Conservation (phyloP, 768 basidiomycete species). For the Boletus subparvulus region DNA sequence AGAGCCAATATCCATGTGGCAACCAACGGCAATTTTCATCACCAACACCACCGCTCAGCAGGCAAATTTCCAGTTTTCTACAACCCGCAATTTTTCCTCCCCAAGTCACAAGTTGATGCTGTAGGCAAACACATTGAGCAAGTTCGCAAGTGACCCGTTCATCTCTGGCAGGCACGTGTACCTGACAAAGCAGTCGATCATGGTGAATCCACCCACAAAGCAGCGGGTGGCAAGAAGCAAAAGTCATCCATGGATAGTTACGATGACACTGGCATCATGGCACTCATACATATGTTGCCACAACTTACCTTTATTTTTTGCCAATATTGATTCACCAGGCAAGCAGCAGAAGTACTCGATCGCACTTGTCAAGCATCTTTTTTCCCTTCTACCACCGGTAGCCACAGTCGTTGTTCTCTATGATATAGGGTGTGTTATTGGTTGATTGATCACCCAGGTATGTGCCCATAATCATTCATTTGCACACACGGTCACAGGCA, state of each 20-base stretch:
- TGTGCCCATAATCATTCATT: background rate
- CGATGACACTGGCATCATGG: background rate
- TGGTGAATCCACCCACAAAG: background rate
- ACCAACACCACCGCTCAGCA: background rate
- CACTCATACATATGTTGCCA: background rate
- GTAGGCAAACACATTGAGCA: background rate
- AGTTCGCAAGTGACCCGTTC: background rate
- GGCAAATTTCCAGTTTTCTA: background rate
- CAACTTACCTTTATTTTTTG: background rate
- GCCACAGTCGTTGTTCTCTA: conserved; percentile 34
- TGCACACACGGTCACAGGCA: no score
- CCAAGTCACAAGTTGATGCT: background rate
- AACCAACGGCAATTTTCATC: no score
- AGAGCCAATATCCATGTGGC: no score
- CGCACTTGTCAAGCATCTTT: conserved; percentile 31
- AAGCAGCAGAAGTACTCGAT: conserved; percentile 10
- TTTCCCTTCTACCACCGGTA: conserved; percentile 28
- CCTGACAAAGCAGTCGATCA: background rate
- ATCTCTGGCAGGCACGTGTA: background rate
- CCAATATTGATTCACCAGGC: background rate
- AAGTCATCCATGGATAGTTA: background rate
- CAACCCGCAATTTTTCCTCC: background rate
- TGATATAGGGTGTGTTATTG: conserved; percentile 29
- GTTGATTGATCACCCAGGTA: background rate
- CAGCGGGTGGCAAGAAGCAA: background rate